Base-by-base conservation (phyloP, 768 basidiomycete genomes). In the Suillus subalutaceus region DNA sequence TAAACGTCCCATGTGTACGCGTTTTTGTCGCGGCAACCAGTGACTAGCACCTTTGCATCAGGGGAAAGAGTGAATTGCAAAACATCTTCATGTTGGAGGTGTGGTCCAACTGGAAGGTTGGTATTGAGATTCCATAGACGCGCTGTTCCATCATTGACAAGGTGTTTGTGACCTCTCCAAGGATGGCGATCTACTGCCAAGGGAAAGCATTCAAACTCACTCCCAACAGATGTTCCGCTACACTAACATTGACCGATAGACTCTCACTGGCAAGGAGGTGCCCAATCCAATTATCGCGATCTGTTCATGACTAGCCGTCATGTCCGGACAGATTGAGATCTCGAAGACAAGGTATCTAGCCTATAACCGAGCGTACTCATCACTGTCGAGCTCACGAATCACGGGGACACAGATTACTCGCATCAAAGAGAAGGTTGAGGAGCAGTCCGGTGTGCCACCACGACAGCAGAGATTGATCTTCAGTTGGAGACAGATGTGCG, bases 341-440 rank as follows among this genome's bases (percentile, higher is more conserved):
- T 84, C n/a, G 92, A 93, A 69, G 93, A 94, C 80, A 91, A 90
- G 85, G 96, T 90, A 23, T 50, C 26, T 20, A 41, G 40, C 4
- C 32, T 2, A 26, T 26, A 10, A 30, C 46, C 20, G 26, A 23
- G 37, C 18, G 43, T 9, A 35, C 1, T 50, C 3, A 43, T 58
- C 62, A 3, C 23, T 30, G 7, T 26, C 13, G 35, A n/a, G 32
- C 64, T 65, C 30, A 71, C 55, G 23, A 66, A 9, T 48, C 53
- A 46, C 30, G 53, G 35, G 60, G 32, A 44, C 57, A 20, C 74
- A 98, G 97, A 93, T 97, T 72, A 83, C 88, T 53, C 88, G 93
- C 71, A 95, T 98, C 80, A 99, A 99, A 83, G 96, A 97, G 85
- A 93, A 93, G 78, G 94, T 98, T 13, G 97, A 99, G 78, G 96